Conservation (phyloP, 306 rosid species). For the Acacia confusa region DNA sequence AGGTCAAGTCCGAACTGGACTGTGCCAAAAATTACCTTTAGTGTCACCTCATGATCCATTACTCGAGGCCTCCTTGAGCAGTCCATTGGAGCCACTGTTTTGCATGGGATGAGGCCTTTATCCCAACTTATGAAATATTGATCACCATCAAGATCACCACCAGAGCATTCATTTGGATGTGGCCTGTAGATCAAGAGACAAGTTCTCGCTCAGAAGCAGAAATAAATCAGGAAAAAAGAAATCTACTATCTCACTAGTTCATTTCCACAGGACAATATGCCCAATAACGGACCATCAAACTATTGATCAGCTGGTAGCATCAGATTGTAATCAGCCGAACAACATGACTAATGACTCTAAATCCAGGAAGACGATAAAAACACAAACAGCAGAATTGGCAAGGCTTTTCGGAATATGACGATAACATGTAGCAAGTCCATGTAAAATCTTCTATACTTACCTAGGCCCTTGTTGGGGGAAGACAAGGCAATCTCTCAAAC, state of each 20-base stretch:
- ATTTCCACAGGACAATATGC: neutral
- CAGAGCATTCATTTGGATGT: slow-evolving; percentile 98
- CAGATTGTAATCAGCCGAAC: neutral
- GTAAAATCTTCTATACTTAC: slow-evolving; percentile 38
- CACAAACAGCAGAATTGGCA: neutral
- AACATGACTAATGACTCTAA: neutral
- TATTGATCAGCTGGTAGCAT: slow-evolving; percentile 9
- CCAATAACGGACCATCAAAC: neutral
- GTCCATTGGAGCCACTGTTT: slow-evolving; percentile 76
- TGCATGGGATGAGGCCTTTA: slow-evolving; percentile 57
- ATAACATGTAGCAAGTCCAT: slow-evolving; percentile 1
- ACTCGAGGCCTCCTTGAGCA: slow-evolving; percentile 80
- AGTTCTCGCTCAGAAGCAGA: slow-evolving; percentile 8
- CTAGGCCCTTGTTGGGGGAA: slow-evolving; percentile 89
- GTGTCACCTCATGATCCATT: slow-evolving; percentile 77
- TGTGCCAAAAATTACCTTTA: slow-evolving; percentile 57
- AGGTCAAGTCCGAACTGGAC: neutral
- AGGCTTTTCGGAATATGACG: neutral
- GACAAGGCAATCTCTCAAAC: slow-evolving; percentile 65
- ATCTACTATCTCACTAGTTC: neutral
- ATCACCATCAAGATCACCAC: slow-evolving; percentile 98
- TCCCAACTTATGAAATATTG: slow-evolving; percentile 91
- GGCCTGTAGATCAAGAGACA: slow-evolving; percentile 60
- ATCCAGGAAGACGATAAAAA: neutral
- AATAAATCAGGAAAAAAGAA: neutral